Conservation (phyloP, 2,329 filamentous ascomycete genomes). For the Alternaria triticimaculans region DNA sequence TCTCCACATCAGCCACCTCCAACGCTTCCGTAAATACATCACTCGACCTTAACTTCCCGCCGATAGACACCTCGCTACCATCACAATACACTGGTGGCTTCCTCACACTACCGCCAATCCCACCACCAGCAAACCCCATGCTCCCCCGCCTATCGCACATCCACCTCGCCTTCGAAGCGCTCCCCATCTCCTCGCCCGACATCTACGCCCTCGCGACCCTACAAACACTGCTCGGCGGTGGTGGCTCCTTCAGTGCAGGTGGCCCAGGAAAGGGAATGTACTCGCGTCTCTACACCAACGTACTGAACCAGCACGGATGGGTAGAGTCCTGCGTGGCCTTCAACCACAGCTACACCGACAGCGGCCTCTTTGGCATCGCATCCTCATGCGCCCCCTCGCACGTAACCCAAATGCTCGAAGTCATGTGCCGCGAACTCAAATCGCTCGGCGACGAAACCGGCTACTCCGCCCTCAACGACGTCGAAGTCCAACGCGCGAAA, state of each 20-base stretch:
- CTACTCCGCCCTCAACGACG: constrained; percentile 71
- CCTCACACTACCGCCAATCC: constrained; percentile 80
- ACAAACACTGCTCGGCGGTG: constrained; percentile 93
- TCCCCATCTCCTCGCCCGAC: constrained; percentile 87
- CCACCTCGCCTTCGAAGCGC: constrained; percentile 92
- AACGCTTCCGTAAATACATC: constrained; percentile 61
- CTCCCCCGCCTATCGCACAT: constrained; percentile 87
- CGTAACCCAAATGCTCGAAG: constrained; percentile 85
- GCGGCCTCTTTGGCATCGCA: constrained; percentile 91
- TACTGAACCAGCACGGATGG: constrained; percentile 97
- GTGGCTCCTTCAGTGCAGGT: constrained; percentile 94
- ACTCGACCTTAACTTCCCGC: constrained; percentile 55
- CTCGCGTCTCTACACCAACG: constrained; percentile 94
- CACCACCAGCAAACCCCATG: constrained; percentile 77
- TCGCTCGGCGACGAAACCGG: constrained; percentile 78
- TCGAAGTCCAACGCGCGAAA: constrained; percentile 90
- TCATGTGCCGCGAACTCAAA: constrained; percentile 90
- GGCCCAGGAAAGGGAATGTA: constrained; percentile 99
- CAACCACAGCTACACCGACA: constrained; percentile 97
- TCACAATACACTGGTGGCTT: constrained; percentile 94
- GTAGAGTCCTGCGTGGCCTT: constrained; percentile 95
- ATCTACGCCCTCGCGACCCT: constrained; percentile 96
- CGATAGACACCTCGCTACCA: constrained; percentile 66
- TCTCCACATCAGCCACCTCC: constrained; percentile 75
- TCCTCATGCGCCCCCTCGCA: constrained; percentile 82